Conservation (phyloP, 208 protist genomes). For the Leishmania arabica region DNA sequence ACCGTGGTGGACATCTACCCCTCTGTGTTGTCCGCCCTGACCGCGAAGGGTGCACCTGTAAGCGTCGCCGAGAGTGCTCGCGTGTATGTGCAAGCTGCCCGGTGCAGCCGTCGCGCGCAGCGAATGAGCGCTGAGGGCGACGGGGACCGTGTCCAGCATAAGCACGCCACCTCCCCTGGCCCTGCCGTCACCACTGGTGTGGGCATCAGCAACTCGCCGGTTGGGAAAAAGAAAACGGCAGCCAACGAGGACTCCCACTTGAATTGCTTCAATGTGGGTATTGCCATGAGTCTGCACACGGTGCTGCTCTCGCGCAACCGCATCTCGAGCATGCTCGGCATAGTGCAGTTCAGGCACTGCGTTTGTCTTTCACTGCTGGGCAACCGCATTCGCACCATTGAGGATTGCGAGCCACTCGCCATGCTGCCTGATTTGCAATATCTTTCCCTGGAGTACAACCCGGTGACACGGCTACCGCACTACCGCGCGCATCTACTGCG, state of each 20-base stretch:
- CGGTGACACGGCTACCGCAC: slow-evolving; percentile 72
- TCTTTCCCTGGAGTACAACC: slow-evolving; percentile 86
- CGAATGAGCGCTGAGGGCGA: background rate
- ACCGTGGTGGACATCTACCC: slow-evolving; percentile 78
- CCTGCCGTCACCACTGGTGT: background rate
- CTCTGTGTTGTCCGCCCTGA: slow-evolving; percentile 52
- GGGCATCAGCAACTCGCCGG: background rate
- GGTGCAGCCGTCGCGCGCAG: background rate
- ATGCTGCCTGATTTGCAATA: slow-evolving; percentile 71
- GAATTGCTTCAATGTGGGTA: slow-evolving; percentile 55
- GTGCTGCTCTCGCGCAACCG: slow-evolving; percentile 80
- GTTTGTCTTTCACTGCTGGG: slow-evolving; percentile 78
- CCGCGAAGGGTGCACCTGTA: slow-evolving; percentile 28
- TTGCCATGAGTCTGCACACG: slow-evolving; percentile 76
- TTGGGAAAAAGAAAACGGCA: background rate
- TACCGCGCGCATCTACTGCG: slow-evolving; percentile 84
- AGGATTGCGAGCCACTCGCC: slow-evolving; percentile 79
- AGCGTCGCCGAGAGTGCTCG: slow-evolving; percentile 27
- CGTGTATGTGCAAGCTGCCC: slow-evolving; percentile 3
- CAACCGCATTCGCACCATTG: slow-evolving; percentile 74
- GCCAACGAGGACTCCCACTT: slow-evolving; percentile 24
- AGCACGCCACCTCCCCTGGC: background rate
- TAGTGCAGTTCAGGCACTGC: slow-evolving; percentile 83
- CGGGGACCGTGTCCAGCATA: background rate
- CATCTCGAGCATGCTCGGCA: slow-evolving; percentile 58